phyloP scores from a whole-genome alignment of 768 basidiomycete species.

The Mycena kentingensis region DNA sequence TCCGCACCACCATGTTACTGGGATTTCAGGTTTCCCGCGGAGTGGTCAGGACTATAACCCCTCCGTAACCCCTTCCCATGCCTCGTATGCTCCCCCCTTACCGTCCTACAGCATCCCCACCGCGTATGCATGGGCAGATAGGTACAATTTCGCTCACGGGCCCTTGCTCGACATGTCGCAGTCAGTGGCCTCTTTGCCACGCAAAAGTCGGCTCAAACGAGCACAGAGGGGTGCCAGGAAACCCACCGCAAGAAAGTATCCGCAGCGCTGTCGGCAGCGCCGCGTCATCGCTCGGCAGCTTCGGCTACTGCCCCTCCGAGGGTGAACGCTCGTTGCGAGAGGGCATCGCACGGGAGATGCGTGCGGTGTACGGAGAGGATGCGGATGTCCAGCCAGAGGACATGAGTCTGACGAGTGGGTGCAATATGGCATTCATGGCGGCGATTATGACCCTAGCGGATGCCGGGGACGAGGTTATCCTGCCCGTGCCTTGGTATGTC shows the following conservation, averaged over 20 bases:
- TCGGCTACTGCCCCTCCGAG: slow-evolving; percentile 59
- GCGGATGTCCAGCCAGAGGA: slow-evolving; percentile 56
- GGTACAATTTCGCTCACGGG: slow-evolving; percentile 43
- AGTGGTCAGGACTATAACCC: no score
- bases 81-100: no score
- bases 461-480: slow-evolving; percentile 67
- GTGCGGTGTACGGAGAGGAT: slow-evolving; percentile 50
- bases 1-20: no score
- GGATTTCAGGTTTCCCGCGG: no score
- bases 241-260: slow-evolving; percentile 56
- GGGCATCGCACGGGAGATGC: slow-evolving; percentile 64
- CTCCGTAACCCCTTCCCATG: no score
- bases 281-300: slow-evolving; percentile 43
- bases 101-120: slow-evolving; percentile 64
- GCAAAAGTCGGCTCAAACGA: slow-evolving; percentile 33
- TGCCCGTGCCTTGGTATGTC: slow-evolving; percentile 69
- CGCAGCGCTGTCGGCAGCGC: slow-evolving; percentile 50
- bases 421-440: slow-evolving; percentile 72
- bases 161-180: slow-evolving; percentile 74
- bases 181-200: slow-evolving; percentile 16
- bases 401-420: slow-evolving; percentile 69
- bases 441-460: slow-evolving; percentile 66
- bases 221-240: slow-evolving; percentile 71
- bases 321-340: slow-evolving; percentile 57
- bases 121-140: slow-evolving; percentile 57